phyloP scores from a whole-genome alignment of 2,329 filamentous ascomycete genomes.

The Coniochaeta sp. region DNA sequence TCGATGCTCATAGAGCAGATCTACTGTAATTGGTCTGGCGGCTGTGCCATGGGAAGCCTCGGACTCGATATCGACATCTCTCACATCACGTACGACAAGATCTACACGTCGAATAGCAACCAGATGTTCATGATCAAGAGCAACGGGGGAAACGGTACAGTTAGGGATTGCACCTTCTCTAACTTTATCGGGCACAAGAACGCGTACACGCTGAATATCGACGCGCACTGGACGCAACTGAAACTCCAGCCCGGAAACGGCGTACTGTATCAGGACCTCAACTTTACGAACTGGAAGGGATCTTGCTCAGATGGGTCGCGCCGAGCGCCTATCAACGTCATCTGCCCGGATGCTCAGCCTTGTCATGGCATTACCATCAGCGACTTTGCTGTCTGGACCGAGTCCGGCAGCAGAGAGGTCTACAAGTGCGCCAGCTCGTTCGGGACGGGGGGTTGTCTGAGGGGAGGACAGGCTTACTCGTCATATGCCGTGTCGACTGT shows the following conservation, averaged over 20 bases:
- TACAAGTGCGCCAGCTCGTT: conserved; percentile 14
- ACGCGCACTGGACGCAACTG: conserved; percentile 6
- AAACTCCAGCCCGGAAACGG: conserved; percentile 32
- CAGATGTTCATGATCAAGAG: conserved; percentile 59
- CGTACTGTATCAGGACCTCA: conserved; percentile 44
- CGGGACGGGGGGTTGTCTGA: conserved; percentile 12
- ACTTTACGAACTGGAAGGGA: conserved; percentile 48
- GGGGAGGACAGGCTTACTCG: not conserved
- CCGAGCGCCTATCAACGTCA: conserved; percentile 45
- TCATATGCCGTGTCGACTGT: conserved; percentile 4
- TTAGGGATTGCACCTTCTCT: conserved; percentile 42
- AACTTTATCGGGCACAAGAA: conserved; percentile 56
- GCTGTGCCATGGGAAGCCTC: conserved; percentile 50
- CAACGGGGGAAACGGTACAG: conserved; percentile 46
- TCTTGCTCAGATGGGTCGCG: conserved; percentile 38
- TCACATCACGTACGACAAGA: conserved; percentile 44
- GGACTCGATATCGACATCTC: conserved; percentile 39
- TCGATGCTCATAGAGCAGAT: conserved; percentile 53
- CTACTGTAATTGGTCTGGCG: conserved; percentile 56
- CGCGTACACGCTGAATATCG: conserved; percentile 47
- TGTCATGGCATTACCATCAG: conserved; percentile 11
- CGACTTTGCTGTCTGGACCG: conserved; percentile 15
- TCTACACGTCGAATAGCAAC: conserved; percentile 53
- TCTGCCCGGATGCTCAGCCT: conserved; percentile 10
- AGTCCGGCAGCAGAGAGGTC: conserved; percentile 7